Evolutionary conservation across 352 stramenopile genomes (phyloP), one percentile per base, ranked within the genome.

Genomic region (Globisporangium alternatum): DNA sequence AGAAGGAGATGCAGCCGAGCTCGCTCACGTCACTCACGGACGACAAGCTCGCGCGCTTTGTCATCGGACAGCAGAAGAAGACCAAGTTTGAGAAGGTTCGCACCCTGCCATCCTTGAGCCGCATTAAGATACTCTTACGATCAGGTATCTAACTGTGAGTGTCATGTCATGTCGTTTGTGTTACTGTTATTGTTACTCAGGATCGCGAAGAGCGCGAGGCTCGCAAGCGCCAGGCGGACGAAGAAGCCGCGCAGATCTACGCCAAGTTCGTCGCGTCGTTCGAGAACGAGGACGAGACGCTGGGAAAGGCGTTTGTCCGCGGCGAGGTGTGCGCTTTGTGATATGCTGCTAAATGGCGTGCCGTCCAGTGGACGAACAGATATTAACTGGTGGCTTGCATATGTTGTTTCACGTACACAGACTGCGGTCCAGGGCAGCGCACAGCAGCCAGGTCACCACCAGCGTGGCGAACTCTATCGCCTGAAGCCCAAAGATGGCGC

Each of bases 221-320:
- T 7, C 91, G 89, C 64, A 95, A 95, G 76, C 76, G 83, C 48
- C 77, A 88, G 49, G 90, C 89, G 0, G 90, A 97, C 44, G 86
- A 74, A 28, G 90, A 97, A 68, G 89, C 88, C 6, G 86, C 88
- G 33, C 83, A 86, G 68, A 91, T 96, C 62, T 97, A 96, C 71
- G 81, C 92, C 57, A 86, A 76, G 57, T 97, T 97, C 71, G 89
- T 97, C 37, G 86, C 87, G 41, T 96, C 89, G 10, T 97, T 97
- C 62, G 86, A 96, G 19, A 74, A 91, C 31, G 78, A 89, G 22
- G 81, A 90, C 53, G 77, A 80, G 31, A 74, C 68, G 15, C 60
- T 72, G 51, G 82, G 82, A 67, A 91, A 91, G 58, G 69, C 77
- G 35, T 91, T 91, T 71, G 82, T 91, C 28, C 77, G 82, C 35